phyloP scores from a whole-genome alignment of 768 basidiomycete species.

The Suillus bovinus region DNA sequence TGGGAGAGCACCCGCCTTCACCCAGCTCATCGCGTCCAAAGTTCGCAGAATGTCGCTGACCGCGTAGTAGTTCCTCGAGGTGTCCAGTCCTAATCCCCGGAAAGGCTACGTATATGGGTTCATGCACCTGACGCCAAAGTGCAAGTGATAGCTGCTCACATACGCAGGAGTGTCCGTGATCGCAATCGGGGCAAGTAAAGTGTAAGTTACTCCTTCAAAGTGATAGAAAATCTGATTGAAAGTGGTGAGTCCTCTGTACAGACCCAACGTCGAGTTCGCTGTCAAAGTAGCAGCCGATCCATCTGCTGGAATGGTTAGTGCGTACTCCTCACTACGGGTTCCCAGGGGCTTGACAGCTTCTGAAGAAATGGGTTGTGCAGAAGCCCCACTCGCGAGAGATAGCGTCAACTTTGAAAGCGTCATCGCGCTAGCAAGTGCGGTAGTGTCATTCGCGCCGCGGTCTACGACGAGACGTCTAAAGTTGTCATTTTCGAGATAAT shows the following conservation, averaged over 20 bases:
- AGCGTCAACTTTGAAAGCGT: conserved; percentile 30
- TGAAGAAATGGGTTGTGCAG: conserved; percentile 31
- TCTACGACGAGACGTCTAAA: conserved; percentile 44
- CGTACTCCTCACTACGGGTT: conserved; percentile 46
- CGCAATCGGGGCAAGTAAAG: conserved; percentile 37
- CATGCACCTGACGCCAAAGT: conserved; percentile 7
- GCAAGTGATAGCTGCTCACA: conserved; percentile 36
- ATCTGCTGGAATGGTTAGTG: conserved; percentile 38
- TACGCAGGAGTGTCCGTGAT: conserved; percentile 52
- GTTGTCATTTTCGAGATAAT: conserved; percentile 37
- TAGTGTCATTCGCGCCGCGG: conserved; percentile 34
- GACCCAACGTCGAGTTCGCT: conserved; percentile 49
- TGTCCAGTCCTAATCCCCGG: conserved; percentile 48
- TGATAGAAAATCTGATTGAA: conserved; percentile 58
- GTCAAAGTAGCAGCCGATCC: conserved; percentile 37
- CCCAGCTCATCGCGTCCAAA: conserved; percentile 75
- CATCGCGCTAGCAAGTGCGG: conserved; percentile 27
- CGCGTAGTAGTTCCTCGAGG: conserved; percentile 45
- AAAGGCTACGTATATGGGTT: conserved; percentile 24
- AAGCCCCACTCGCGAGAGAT: conserved; percentile 19
- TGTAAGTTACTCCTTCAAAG: conserved; percentile 34
- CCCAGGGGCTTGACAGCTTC: conserved; percentile 38
- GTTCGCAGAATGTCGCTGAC: conserved; percentile 60
- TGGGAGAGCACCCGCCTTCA: conserved; percentile 47
- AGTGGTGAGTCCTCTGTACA: conserved; percentile 55